These are phyloP conservation scores for Calonectria pseudoreteaudii DNA, from an alignment of 2,329 filamentous ascomycete genomes.

Conservation along the genomic window DNA sequence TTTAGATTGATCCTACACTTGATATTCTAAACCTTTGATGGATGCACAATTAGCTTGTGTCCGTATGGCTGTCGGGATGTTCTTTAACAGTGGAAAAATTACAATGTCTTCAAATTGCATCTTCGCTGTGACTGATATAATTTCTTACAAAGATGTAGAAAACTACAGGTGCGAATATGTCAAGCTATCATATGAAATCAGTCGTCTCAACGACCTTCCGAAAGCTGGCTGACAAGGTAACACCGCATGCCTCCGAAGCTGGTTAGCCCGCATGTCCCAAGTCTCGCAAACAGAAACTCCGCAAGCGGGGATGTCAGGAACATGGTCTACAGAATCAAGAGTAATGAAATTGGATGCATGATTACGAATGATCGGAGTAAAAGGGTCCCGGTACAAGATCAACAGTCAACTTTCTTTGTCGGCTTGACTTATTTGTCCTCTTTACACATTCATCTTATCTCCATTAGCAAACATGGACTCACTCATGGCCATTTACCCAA, in stretches of 20 bases:
- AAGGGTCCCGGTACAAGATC: neutral
- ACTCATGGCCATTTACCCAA: conserved; percentile 53
- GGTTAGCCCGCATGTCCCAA: neutral
- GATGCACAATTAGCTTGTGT: too few relatives aligned
- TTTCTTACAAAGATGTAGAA: too few relatives aligned
- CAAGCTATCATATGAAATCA: too few relatives aligned
- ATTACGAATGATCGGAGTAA: neutral
- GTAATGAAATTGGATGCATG: neutral
- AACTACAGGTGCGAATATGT: too few relatives aligned
- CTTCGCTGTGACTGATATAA: neutral
- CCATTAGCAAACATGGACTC: neutral
- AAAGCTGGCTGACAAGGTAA: neutral
- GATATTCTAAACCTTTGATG: neutral
- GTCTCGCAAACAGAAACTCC: neutral
- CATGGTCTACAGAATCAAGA: neutral
- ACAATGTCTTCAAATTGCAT: neutral
- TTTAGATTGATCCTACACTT: neutral
- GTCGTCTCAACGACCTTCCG: too few relatives aligned
- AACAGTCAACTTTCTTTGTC: neutral
- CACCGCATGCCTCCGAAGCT: neutral
- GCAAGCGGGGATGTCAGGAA: neutral
- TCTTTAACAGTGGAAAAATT: neutral
- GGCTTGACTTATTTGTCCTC: neutral
- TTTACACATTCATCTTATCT: neutral
- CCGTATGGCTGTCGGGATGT: neutral